A percentile compares a stretch with the other conserved stretches of the same genome.
These are phyloP conservation scores for Metrosideros polymorpha DNA, from an alignment of 441 rosid species.

Conservation along the genomic window DNA sequence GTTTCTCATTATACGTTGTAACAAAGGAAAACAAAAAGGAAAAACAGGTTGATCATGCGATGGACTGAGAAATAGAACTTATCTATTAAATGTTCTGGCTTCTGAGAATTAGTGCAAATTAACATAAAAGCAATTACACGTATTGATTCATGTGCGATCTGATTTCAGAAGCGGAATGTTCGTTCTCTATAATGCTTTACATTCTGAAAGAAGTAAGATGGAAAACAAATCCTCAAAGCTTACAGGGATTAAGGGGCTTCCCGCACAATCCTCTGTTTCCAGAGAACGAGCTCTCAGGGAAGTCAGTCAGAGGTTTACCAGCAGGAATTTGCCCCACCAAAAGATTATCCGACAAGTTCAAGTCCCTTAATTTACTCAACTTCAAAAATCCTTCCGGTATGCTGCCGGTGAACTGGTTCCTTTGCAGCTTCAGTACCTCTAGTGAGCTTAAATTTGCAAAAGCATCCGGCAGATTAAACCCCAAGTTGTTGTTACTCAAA, in stretches of 20 bases:
- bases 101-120: background rate
- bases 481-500: slow-evolving; percentile 27
- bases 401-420: slow-evolving; percentile 29
- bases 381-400: slow-evolving; percentile 35
- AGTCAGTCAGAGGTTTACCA: slow-evolving; percentile 33
- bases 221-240: background rate
- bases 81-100: background rate
- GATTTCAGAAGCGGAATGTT: background rate
- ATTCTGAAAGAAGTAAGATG: background rate
- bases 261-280: slow-evolving; percentile 53
- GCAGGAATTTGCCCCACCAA: slow-evolving; percentile 34
- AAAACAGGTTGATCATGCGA: background rate
- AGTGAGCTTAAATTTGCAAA: slow-evolving; percentile 27
- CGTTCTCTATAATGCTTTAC: background rate
- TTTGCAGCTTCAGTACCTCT: slow-evolving; percentile 36
- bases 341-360: slow-evolving; percentile 39
- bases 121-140: background rate
- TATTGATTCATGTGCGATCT: background rate
- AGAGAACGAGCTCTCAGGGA: slow-evolving; percentile 31
- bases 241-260: slow-evolving; percentile 40
- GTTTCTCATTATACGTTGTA: background rate
- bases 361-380: slow-evolving; percentile 28
- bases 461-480: slow-evolving; percentile 20
- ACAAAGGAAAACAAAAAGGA: background rate
- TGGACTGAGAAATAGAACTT: background rate